phyloP scores from a whole-genome alignment of 176 grass and related monocot species.

The Avena eriantha region DNA sequence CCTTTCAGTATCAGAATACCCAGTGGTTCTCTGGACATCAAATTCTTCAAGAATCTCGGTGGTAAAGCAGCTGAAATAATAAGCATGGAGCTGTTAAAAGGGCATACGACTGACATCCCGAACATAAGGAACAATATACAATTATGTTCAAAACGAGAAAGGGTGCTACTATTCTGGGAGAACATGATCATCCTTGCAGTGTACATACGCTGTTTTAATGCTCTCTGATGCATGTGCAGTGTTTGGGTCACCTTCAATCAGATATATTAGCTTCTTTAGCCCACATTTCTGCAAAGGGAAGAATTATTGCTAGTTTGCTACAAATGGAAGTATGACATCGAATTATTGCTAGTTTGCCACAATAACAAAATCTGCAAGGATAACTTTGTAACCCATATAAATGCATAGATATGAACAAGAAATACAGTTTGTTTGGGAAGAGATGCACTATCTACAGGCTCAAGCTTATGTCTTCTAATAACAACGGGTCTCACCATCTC shows the following conservation, averaged over 20 bases:
- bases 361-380: not conserved
- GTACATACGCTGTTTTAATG: constrained; percentile 73
- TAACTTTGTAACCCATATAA: not conserved
- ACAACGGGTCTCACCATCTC: not conserved
- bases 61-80: constrained; percentile 81
- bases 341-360: not conserved
- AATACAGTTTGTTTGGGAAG: not conserved
- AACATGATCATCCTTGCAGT: constrained; percentile 15
- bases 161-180: not conserved
- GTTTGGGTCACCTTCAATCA: constrained; percentile 83
- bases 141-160: constrained; percentile 19
- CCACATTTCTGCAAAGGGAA: constrained; percentile 65
- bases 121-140: not conserved
- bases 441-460: not conserved
- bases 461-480: constrained; percentile 21
- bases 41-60: constrained; percentile 87
- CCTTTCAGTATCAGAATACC: constrained; percentile 72
- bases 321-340: too few relatives aligned
- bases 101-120: not conserved
- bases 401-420: not conserved
- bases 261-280: constrained; percentile 80
- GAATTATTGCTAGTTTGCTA: too few relatives aligned
- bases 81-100: constrained; percentile 12
- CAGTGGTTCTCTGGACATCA: constrained; percentile 79
- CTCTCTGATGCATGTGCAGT: constrained; percentile 54